These are phyloP conservation scores for Salvia hispanica DNA, from an alignment of 257 asterid species.

Conservation along the genomic window DNA sequence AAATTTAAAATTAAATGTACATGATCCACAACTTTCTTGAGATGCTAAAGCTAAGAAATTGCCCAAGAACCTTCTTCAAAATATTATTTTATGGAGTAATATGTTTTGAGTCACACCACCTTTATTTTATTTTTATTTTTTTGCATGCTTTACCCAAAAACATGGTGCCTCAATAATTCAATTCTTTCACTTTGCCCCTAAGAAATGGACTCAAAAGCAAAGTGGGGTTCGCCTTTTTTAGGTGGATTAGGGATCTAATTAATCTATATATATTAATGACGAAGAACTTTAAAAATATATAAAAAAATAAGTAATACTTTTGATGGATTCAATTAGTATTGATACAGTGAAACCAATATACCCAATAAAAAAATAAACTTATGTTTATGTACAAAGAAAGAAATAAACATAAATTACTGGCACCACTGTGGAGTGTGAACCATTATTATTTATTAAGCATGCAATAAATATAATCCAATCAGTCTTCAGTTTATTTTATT, in stretches of 20 bases:
- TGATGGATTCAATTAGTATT: too few relatives aligned
- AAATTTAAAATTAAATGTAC: conserved; percentile 16
- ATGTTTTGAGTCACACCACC: conserved; percentile 16
- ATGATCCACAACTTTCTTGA: conserved; percentile 37
- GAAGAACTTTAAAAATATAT: background rate
- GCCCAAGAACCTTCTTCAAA: conserved; percentile 31
- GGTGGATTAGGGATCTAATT: background rate
- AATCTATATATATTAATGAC: background rate
- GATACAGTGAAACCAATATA: too few relatives aligned
- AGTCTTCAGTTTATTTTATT: too few relatives aligned
- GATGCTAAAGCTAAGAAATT: conserved; percentile 36
- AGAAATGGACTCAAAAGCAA: conserved; percentile 32
- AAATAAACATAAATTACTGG: too few relatives aligned
- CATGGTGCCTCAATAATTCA: conserved; percentile 54
- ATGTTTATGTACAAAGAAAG: too few relatives aligned
- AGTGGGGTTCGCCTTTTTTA: conserved; percentile 30
- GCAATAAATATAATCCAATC: too few relatives aligned
- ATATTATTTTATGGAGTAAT: background rate
- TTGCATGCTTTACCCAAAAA: conserved; percentile 30
- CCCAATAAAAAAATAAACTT: too few relatives aligned
- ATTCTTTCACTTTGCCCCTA: conserved; percentile 44
- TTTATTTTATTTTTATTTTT: conserved; percentile 9
- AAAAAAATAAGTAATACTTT: background rate
- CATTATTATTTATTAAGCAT: too few relatives aligned
- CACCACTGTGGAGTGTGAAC: too few relatives aligned